These are phyloP conservation scores for Alternaria burnsii DNA, from an alignment of 2,329 filamentous ascomycete species.

Conservation along the genomic window DNA sequence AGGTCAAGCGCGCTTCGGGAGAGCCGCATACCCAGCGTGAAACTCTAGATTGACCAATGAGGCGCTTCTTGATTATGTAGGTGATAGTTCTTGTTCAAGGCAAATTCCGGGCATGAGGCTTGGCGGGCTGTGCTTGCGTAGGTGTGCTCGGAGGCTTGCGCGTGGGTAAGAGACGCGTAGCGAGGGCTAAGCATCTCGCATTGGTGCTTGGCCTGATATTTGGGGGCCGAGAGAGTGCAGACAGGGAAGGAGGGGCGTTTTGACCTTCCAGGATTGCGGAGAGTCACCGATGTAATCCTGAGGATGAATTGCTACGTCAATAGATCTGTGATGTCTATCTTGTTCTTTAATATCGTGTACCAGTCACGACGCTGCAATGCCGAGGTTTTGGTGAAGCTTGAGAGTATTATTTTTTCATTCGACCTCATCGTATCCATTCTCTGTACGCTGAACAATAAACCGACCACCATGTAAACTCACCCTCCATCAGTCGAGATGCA, in stretches of 20 bases:
- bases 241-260: no score
- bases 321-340: background rate
- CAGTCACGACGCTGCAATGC: no score
- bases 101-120: background rate
- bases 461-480: background rate
- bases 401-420: background rate
- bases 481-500: conserved; percentile 35
- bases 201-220: background rate
- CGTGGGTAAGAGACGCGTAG: background rate
- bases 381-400: background rate
- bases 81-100: background rate
- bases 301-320: background rate
- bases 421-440: background rate
- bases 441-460: background rate
- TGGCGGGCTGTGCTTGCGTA: background rate
- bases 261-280: no score
- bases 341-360: no score
- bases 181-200: background rate
- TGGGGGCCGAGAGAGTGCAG: background rate
- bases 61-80: background rate
- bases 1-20: background rate
- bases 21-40: background rate
- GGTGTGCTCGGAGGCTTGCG: background rate
- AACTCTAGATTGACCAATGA: background rate
- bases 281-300: no score